Evolutionary conservation across 2,329 filamentous ascomycete species (phyloP).

Genomic region (Fusarium sp.): DNA sequence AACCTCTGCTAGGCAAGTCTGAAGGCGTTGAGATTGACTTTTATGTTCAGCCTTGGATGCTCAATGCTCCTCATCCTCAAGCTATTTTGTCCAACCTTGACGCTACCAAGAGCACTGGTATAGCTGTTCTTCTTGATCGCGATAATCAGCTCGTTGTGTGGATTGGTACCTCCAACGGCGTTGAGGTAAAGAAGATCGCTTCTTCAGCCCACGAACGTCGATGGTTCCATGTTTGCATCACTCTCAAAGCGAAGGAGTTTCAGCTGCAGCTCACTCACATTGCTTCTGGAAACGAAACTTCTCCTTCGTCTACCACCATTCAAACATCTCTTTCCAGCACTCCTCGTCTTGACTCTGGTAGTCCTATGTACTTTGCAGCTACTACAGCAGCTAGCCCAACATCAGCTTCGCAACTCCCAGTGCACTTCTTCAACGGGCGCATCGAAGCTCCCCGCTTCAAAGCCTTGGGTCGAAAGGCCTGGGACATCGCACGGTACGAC

Average conservation of each 20-base stretch:
- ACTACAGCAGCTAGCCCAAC: not conserved
- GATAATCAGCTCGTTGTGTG: not conserved
- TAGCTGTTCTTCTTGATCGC: not conserved
- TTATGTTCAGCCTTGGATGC: not conserved
- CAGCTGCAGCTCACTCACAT: not conserved
- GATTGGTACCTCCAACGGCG: not conserved
- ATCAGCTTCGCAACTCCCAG: not conserved
- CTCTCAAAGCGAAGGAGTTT: rapidly evolving
- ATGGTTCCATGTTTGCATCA: not conserved
- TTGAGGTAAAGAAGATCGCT: not conserved
- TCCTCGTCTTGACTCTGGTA: not conserved
- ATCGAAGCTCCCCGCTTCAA: not conserved
- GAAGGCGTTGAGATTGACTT: not conserved
- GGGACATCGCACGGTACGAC: not conserved
- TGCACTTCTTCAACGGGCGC: not conserved
- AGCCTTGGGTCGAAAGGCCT: not conserved
- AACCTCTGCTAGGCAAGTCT: not conserved
- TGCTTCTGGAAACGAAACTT: not conserved
- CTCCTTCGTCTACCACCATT: not conserved
- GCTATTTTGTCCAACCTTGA: not conserved
- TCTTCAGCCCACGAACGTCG: not conserved
- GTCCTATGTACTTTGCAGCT: not conserved
- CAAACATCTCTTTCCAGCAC: not conserved
- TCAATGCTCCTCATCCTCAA: not conserved
- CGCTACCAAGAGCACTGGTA: not conserved